These are phyloP conservation scores for Turnera subulata DNA, from an alignment of 345 rosid species.

Conservation along the genomic window DNA sequence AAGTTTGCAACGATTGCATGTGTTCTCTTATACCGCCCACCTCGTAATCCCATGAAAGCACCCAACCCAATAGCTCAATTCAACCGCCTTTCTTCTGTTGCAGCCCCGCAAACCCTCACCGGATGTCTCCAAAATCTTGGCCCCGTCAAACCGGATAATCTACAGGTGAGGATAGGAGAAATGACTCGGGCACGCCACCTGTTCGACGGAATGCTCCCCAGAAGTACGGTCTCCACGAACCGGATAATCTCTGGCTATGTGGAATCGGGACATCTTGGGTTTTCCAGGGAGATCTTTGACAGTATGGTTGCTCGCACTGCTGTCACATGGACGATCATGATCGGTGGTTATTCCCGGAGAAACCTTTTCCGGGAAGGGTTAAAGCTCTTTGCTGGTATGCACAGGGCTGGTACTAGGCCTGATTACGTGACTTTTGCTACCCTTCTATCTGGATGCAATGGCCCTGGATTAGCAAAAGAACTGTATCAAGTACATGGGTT, in stretches of 20 bases:
- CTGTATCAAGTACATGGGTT: slow-evolving; percentile 56
- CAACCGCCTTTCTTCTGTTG: too few species aligned
- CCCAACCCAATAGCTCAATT: too few species aligned
- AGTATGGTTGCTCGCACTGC: slow-evolving; percentile 46
- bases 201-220: slow-evolving; percentile 73
- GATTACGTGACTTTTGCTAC: slow-evolving; percentile 73
- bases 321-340: slow-evolving; percentile 83
- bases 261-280: slow-evolving; percentile 42
- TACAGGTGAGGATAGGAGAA: too few species aligned
- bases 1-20: too few species aligned
- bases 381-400: slow-evolving; percentile 54
- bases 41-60: too few species aligned
- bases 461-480: slow-evolving; percentile 19
- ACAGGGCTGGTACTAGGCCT: slow-evolving; percentile 34
- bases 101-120: too few species aligned
- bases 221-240: slow-evolving; percentile 61
- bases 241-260: slow-evolving; percentile 64
- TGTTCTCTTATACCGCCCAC: too few species aligned
- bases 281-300: slow-evolving; percentile 56
- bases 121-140: too few species aligned
- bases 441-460: slow-evolving; percentile 58
- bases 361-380: slow-evolving; percentile 49
- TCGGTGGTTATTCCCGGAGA: slow-evolving; percentile 55
- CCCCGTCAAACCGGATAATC: too few species aligned
- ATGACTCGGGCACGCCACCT: slow-evolving; percentile 55